phyloP scores from a whole-genome alignment of 306 rosid species.

The Vigna unguiculata region DNA sequence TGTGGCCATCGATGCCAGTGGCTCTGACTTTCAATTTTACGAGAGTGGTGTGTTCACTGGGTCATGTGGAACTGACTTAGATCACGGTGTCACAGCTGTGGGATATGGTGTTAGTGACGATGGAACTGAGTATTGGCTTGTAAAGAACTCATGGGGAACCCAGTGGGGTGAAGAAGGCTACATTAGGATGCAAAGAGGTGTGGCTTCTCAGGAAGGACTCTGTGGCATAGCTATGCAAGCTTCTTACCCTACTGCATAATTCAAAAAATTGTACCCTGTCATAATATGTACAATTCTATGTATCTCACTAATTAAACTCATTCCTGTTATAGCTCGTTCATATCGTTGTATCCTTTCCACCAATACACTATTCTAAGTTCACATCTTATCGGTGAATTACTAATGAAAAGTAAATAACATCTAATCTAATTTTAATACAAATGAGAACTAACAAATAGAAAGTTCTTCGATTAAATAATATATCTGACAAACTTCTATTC shows the following conservation, averaged over 20 bases:
- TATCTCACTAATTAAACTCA: too few species aligned
- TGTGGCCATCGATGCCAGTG: constrained; percentile 56
- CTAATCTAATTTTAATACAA: too few species aligned
- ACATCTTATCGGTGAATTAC: too few species aligned
- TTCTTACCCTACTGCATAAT: constrained; percentile 43
- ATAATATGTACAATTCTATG: too few species aligned
- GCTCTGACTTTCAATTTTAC: constrained; percentile 45
- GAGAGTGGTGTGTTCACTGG: constrained; percentile 58
- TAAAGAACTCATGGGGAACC: constrained; percentile 62
- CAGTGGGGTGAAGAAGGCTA: constrained; percentile 65
- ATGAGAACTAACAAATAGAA: too few species aligned
- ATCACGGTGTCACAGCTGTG: constrained; percentile 58
- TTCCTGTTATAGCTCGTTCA: too few species aligned
- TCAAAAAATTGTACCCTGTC: too few species aligned
- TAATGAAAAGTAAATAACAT: too few species aligned
- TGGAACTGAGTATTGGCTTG: constrained; percentile 59
- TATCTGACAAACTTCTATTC: too few species aligned
- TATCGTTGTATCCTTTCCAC: too few species aligned
- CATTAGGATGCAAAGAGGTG: constrained; percentile 52
- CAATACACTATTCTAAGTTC: too few species aligned
- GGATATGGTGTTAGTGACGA: constrained; percentile 50
- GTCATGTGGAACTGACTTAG: constrained; percentile 48
- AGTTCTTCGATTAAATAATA: too few species aligned
- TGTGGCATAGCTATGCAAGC: constrained; percentile 62
- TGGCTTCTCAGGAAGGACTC: constrained; percentile 50